Percentiles rank a stretch among this genome's conserved stretches.
Evolutionary conservation across 2,329 filamentous ascomycete species (phyloP).

Genomic region (Fusarium clavum): DNA sequence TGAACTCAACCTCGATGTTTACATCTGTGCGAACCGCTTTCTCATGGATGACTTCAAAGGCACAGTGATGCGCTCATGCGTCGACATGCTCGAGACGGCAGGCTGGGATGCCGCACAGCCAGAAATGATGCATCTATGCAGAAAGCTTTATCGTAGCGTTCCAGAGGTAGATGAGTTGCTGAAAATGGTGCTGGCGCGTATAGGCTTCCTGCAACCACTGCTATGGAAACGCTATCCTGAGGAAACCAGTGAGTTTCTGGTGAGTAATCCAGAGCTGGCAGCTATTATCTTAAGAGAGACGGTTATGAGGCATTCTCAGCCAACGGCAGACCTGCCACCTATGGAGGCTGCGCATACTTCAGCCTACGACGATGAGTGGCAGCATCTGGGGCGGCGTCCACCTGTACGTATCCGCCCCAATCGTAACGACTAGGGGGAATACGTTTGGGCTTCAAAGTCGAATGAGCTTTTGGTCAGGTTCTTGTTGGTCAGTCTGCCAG

Average conservation of each 20-base stretch:
- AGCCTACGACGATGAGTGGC: constrained; percentile 25
- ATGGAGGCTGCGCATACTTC: constrained; percentile 52
- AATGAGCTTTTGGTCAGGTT: background rate
- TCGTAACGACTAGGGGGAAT: background rate
- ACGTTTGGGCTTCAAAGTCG: background rate
- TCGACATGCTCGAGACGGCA: constrained; percentile 61
- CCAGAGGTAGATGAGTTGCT: constrained; percentile 57
- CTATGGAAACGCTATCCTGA: constrained; percentile 57
- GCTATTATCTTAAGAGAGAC: constrained; percentile 62
- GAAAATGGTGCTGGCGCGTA: constrained; percentile 61
- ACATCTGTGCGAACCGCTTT: constrained; percentile 62
- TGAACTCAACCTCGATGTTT: constrained; percentile 61
- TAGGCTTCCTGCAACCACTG: constrained; percentile 60
- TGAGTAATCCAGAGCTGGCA: constrained; percentile 59
- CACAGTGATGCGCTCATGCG: constrained; percentile 55
- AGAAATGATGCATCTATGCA: constrained; percentile 58
- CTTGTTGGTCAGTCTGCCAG: background rate
- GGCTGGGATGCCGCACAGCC: constrained; percentile 57
- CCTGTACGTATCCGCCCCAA: constrained; percentile 1
- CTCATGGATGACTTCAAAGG: constrained; percentile 60
- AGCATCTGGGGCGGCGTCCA: constrained; percentile 12
- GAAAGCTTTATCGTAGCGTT: constrained; percentile 57
- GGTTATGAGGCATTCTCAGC: constrained; percentile 54
- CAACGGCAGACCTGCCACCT: constrained; percentile 54
- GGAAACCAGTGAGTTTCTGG: constrained; percentile 57